phyloP scores from a whole-genome alignment of 2,329 filamentous ascomycete species.

The Neonectria neomacrospora region DNA sequence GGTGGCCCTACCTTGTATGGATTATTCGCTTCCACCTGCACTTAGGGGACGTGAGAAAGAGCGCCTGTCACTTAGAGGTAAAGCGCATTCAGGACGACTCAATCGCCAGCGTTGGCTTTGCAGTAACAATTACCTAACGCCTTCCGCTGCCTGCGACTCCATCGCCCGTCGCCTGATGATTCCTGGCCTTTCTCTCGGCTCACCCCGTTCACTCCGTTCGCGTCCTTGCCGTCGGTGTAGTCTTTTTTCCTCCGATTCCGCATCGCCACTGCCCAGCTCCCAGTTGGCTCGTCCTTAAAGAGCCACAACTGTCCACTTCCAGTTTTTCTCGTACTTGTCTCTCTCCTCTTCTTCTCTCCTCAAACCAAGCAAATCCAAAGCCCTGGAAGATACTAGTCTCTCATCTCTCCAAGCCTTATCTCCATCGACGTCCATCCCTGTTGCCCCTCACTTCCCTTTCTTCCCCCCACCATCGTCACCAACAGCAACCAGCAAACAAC shows the following conservation, averaged over 20 bases:
- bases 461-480: constrained; percentile 7
- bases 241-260: constrained; percentile 15
- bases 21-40: constrained; percentile 61
- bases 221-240: constrained; percentile 13
- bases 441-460: constrained; percentile 21
- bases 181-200: constrained; percentile 12
- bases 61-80: constrained; percentile 28
- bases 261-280: constrained; percentile 6
- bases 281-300: constrained; percentile 35
- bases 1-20: constrained; percentile 23
- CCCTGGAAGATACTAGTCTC: constrained; percentile 13
- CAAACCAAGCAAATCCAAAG: constrained; percentile 13
- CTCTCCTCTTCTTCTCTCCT: constrained; percentile 12
- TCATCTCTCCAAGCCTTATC: constrained; percentile 20
- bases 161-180: constrained; percentile 27
- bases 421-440: not conserved
- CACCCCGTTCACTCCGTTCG: constrained; percentile 14
- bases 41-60: constrained; percentile 62
- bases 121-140: constrained; percentile 46
- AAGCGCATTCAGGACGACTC: constrained; percentile 24
- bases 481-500: constrained; percentile 8
- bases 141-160: constrained; percentile 24
- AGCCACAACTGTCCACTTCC: constrained; percentile 28
- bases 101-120: constrained; percentile 28
- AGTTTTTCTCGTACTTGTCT: constrained; percentile 1